These are phyloP conservation scores for Suillus spraguei DNA, from an alignment of 768 basidiomycete species.

Conservation along the genomic window DNA sequence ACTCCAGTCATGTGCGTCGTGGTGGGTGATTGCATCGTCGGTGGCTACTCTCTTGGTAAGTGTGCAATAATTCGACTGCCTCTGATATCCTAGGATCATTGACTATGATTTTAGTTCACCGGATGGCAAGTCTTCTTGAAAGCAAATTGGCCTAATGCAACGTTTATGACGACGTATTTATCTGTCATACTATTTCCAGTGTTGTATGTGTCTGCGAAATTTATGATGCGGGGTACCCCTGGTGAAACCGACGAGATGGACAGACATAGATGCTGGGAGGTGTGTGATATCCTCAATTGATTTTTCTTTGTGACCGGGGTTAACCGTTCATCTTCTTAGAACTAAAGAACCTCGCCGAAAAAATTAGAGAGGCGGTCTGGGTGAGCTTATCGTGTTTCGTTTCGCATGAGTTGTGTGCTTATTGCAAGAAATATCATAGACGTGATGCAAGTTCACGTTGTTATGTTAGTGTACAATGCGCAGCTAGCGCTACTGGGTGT, in stretches of 20 bases:
- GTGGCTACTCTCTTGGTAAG: background rate
- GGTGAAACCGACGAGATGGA: background rate
- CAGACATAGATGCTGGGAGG: background rate
- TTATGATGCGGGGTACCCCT: background rate
- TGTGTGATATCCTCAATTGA: background rate
- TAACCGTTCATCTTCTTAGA: background rate
- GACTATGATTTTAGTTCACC: background rate
- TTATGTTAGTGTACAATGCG: background rate
- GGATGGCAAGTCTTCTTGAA: slow-evolving; percentile 5
- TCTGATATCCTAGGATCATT: background rate
- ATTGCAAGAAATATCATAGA: background rate
- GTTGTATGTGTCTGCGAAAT: background rate
- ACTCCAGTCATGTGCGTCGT: background rate
- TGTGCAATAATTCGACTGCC: background rate
- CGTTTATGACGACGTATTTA: background rate
- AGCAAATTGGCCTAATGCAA: background rate
- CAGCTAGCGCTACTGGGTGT: background rate
- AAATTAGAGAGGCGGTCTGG: background rate
- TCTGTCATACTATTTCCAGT: background rate
- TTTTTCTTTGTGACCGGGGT: background rate
- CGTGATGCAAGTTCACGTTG: background rate
- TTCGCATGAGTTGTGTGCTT: background rate
- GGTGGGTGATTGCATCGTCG: background rate
- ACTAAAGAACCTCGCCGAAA: background rate
- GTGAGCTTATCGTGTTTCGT: background rate